phyloP scores from a whole-genome alignment of 345 rosid genomes.

The Gossypium ekmanianum region DNA sequence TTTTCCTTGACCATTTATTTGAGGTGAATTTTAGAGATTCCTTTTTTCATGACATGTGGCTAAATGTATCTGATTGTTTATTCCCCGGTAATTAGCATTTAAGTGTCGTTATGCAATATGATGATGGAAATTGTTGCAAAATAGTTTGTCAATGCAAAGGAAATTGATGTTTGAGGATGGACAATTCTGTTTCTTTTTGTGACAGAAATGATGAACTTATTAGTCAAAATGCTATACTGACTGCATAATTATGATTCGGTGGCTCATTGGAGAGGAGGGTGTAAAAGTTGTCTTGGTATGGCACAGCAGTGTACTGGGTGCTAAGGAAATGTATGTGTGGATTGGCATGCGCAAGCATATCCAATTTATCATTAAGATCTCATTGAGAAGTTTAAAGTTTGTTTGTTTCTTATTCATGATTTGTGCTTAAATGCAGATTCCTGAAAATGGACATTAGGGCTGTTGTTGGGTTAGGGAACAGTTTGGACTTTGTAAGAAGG shows the following conservation, averaged over 20 bases:
- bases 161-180: neutral
- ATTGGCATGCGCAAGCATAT: neutral
- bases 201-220: neutral
- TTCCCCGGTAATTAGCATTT: neutral
- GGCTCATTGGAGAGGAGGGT: neutral
- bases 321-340: neutral
- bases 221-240: neutral
- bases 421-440: neutral
- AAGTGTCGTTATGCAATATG: neutral
- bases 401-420: neutral
- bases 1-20: slow-evolving; percentile 65
- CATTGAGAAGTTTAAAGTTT: neutral
- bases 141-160: neutral
- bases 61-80: neutral
- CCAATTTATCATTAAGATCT: neutral
- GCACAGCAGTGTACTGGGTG: neutral
- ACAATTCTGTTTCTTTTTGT: neutral
- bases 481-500: neutral
- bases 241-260: neutral
- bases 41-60: neutral
- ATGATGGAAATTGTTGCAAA: neutral
- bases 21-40: slow-evolving; percentile 38
- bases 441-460: neutral
- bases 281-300: neutral
- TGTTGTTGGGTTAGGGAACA: neutral